Evolutionary conservation across 805 yeast species (phyloP).

Genomic region (Metschnikowia kofuensis): DNA sequence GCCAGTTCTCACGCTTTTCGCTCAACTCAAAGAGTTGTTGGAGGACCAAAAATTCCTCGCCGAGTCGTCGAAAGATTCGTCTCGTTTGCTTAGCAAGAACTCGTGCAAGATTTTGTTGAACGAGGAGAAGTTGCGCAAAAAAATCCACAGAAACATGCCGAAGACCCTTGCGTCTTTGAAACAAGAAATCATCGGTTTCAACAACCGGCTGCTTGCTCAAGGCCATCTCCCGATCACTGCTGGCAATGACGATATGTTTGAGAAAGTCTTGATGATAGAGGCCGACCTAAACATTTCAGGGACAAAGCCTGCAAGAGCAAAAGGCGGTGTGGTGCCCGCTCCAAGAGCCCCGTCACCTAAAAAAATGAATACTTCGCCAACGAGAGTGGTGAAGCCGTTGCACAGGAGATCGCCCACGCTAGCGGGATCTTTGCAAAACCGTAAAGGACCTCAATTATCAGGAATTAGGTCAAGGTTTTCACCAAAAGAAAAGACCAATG

Average conservation of each 20-base stretch:
- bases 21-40: conserved; percentile 52
- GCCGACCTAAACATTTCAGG: conserved; percentile 8
- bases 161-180: conserved; percentile 52
- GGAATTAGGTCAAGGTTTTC: conserved; percentile 1
- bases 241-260: conserved; percentile 48
- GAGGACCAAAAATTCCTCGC: conserved; percentile 61
- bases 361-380: conserved; percentile 9
- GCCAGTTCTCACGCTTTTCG: conserved; percentile 55
- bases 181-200: conserved; percentile 46
- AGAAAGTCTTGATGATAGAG: conserved; percentile 34
- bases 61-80: conserved; percentile 74
- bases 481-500: neutral
- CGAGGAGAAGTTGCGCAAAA: conserved; percentile 76
- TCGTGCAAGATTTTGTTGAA: conserved; percentile 74
- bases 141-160: conserved; percentile 68
- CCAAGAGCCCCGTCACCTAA: conserved; percentile 13
- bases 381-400: conserved; percentile 8
- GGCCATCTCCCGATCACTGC: conserved; percentile 30
- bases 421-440: neutral
- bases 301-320: conserved; percentile 5
- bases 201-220: conserved; percentile 25
- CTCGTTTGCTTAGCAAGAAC: conserved; percentile 69
- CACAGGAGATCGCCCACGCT: neutral
- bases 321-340: neutral
- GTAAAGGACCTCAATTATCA: neutral